These are phyloP conservation scores for Dactylonectria macrodidyma DNA, from an alignment of 2,329 filamentous ascomycete species.

Conservation along the genomic window DNA sequence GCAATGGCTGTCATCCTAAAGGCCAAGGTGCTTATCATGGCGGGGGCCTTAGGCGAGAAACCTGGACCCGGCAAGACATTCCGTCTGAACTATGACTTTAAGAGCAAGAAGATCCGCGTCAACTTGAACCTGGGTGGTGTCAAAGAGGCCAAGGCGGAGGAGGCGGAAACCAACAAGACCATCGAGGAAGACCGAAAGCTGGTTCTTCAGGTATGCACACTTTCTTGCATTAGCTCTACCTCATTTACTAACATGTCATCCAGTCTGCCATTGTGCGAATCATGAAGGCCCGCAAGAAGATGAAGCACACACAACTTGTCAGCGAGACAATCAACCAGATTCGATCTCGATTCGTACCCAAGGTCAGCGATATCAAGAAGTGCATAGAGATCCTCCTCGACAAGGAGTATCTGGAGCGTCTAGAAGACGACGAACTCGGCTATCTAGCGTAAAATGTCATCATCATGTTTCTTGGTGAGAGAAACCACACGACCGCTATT, in stretches of 20 bases:
- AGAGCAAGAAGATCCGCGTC: constrained; percentile 97
- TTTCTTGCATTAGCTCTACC: not conserved
- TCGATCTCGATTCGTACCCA: constrained; percentile 91
- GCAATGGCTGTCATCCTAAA: constrained; percentile 90
- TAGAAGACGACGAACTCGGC: constrained; percentile 94
- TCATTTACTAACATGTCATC: constrained; percentile 44
- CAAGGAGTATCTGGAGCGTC: constrained; percentile 97
- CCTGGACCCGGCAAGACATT: constrained; percentile 84
- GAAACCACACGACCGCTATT: not conserved
- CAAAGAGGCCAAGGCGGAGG: constrained; percentile 95
- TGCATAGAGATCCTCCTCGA: constrained; percentile 98
- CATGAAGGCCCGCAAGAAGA: constrained; percentile 99
- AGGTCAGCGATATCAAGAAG: constrained; percentile 98
- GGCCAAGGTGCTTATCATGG: constrained; percentile 87
- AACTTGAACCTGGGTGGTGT: constrained; percentile 97
- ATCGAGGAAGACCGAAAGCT: constrained; percentile 98
- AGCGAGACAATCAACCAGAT: constrained; percentile 97
- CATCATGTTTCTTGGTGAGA: not conserved
- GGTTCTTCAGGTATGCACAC: constrained; percentile 87
- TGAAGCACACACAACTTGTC: constrained; percentile 97
- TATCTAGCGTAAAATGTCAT: constrained; percentile 82
- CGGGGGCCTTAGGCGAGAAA: constrained; percentile 78
- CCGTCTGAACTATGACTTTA: constrained; percentile 93
- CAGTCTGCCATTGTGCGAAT: constrained; percentile 98
- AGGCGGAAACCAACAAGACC: constrained; percentile 98